phyloP scores from a whole-genome alignment of 768 basidiomycete genomes.

The Lentinus brumalis region DNA sequence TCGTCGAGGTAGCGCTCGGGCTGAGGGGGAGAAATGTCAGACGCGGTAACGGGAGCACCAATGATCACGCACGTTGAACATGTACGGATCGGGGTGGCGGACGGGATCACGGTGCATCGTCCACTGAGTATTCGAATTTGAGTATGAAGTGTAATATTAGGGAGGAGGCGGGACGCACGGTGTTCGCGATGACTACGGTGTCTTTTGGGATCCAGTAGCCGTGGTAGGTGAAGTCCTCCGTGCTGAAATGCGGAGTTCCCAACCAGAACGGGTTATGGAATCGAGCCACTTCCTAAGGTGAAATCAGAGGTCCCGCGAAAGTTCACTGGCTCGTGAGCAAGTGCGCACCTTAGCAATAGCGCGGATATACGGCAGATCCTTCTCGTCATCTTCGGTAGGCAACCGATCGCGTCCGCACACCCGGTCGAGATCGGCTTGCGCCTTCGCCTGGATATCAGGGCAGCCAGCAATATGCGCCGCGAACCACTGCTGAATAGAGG shows the following conservation, averaged over 20 bases:
- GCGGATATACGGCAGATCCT: constrained; percentile 27
- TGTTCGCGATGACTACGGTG: constrained; percentile 31
- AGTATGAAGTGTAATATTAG: neutral
- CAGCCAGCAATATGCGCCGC: constrained; percentile 23
- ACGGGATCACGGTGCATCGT: constrained; percentile 31
- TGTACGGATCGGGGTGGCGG: constrained; percentile 43
- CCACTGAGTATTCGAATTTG: constrained; percentile 5
- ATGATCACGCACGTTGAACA: constrained; percentile 22
- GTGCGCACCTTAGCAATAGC: constrained; percentile 30
- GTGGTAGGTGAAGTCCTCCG: constrained; percentile 34
- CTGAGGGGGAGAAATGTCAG: constrained; percentile 33
- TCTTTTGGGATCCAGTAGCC: constrained; percentile 34
- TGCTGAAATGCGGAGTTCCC: constrained; percentile 32
- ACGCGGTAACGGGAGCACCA: neutral
- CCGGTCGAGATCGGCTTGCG: constrained; percentile 32
- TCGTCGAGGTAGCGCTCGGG: constrained; percentile 51
- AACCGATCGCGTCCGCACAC: constrained; percentile 26
- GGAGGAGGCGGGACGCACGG: constrained; percentile 1
- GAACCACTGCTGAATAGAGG: constrained; percentile 38
- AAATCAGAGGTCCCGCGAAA: neutral
- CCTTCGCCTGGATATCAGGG: constrained; percentile 30
- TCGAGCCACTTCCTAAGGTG: constrained; percentile 24
- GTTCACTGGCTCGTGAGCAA: neutral
- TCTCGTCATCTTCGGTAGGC: constrained; percentile 28
- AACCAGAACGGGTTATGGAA: constrained; percentile 32